A percentile compares a stretch with the other conserved stretches of the same genome.
These are phyloP conservation scores for Cryomyces minteri DNA, from an alignment of 495 filamentous ascomycete genomes.

Conservation along the genomic window DNA sequence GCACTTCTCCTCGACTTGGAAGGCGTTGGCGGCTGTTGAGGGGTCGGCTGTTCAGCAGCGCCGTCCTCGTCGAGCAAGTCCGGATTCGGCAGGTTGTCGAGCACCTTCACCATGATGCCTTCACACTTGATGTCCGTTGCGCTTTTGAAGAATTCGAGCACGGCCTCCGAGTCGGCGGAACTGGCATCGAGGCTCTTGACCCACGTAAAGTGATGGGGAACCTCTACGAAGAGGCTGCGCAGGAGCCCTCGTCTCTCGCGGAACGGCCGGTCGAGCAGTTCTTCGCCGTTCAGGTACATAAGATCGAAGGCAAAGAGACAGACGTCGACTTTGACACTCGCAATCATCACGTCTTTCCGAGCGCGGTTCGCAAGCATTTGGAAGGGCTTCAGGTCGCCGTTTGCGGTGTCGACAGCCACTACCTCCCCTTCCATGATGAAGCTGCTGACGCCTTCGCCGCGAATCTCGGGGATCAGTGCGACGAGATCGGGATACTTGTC, in stretches of 20 bases:
- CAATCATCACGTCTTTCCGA: slow-evolving; percentile 74
- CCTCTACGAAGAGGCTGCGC: slow-evolving; percentile 68
- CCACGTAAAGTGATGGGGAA: slow-evolving; percentile 75
- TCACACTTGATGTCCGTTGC: slow-evolving; percentile 81
- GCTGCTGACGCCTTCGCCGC: slow-evolving; percentile 66
- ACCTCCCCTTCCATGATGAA: slow-evolving; percentile 97
- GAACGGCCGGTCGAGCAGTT: slow-evolving; percentile 63
- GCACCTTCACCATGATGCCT: slow-evolving; percentile 95
- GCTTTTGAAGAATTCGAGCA: slow-evolving; percentile 79
- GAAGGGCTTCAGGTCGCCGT: slow-evolving; percentile 63
- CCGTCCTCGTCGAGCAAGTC: slow-evolving; percentile 17
- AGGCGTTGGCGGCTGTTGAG: slow-evolving; percentile 9
- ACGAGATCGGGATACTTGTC: slow-evolving; percentile 95
- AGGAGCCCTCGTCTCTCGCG: slow-evolving; percentile 71
- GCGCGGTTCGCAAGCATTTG: slow-evolving; percentile 77
- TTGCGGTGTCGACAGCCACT: slow-evolving; percentile 63
- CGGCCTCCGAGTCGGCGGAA: slow-evolving; percentile 56
- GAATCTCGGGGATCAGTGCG: slow-evolving; percentile 64
- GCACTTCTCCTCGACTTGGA: slow-evolving; percentile 10
- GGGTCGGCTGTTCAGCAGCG: slow-evolving; percentile 5
- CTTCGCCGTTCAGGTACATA: slow-evolving; percentile 89
- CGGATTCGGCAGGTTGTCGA: slow-evolving; percentile 53
- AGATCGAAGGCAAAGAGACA: slow-evolving; percentile 91
- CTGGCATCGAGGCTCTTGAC: slow-evolving; percentile 79
- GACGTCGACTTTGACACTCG: slow-evolving; percentile 68